Base-by-base conservation (phyloP, 2,329 filamentous ascomycete species). In the Colletotrichum liaoningense region DNA sequence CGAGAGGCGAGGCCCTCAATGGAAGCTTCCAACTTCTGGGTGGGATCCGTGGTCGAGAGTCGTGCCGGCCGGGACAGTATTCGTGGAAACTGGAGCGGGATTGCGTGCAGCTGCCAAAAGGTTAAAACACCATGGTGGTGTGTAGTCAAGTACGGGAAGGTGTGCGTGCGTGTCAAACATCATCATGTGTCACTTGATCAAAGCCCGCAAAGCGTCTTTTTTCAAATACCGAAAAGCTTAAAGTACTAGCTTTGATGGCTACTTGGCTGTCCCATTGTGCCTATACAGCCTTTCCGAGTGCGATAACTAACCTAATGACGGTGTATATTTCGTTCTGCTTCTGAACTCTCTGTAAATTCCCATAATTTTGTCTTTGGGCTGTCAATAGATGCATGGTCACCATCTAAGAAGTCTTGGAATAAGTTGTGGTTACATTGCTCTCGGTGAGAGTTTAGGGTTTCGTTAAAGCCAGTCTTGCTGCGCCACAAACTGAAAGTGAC, bases 101-200 rank as follows among this genome's bases (percentile, higher is more conserved):
- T 73, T 70, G 56, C 70, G 70, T 70, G 70, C 70, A 73, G 70
- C 67, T 73, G 70, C 67, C 70, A 73, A 73, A 72, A 65, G 67
- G 52, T 70, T 70, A 66, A 70, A 56, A 30, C 24, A 54, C 24
- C 30, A 58, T 67, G 54, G 59, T 52, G 54, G 67, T 69, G 28
- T 63, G 69, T 64, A 54, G 60, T 63, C 60, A 38, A 35, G 24
- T 22, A 56, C 30, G 42, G 4, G 33, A n/a, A 46, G 30, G 11
- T 56, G 63, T 59, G 65, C 58, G 58, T 66, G 54, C 24, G 63
- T 69, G 55, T 70, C 42, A 65, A 70, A 73, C 67, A 73, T 70
- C 60, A 26, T 73, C 67, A 73, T 73, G 70, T 73, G 70, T 70
- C 70, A 70, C 35, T 55, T 63, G 60, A 65, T 73, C 70, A 73